Conservation (phyloP, 352 stramenopile species). For the Globisporangium solare region DNA sequence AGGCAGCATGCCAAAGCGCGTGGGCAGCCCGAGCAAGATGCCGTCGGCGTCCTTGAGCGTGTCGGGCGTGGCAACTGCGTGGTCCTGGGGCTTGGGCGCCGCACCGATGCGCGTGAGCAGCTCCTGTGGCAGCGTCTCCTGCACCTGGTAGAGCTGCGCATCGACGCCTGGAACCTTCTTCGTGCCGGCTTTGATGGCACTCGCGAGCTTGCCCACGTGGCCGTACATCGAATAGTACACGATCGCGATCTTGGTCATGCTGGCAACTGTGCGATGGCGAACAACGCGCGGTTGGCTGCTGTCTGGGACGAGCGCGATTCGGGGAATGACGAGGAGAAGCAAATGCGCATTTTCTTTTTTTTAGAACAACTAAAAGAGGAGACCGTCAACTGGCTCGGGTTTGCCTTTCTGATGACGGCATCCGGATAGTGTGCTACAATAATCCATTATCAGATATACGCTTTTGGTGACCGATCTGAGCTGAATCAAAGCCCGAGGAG, state of each 20-base stretch:
- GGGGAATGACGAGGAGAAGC: too few relatives aligned
- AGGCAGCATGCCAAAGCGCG: slow-evolving; percentile 70
- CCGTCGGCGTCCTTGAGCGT: slow-evolving; percentile 69
- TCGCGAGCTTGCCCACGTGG: slow-evolving; percentile 66
- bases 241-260: slow-evolving; percentile 62
- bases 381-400: too few relatives aligned
- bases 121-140: slow-evolving; percentile 72
- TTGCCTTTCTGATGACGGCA: too few relatives aligned
- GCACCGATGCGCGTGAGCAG: slow-evolving; percentile 69
- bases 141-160: slow-evolving; percentile 57
- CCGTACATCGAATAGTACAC: slow-evolving; percentile 85
- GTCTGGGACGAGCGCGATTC: too few relatives aligned
- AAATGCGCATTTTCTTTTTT: too few relatives aligned
- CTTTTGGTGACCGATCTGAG: too few relatives aligned
- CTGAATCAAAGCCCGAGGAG: too few relatives aligned
- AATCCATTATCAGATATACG: too few relatives aligned
- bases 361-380: too few relatives aligned
- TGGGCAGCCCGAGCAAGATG: slow-evolving; percentile 80
- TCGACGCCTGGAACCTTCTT: slow-evolving; percentile 44
- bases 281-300: slow-evolving; percentile 1
- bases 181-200: slow-evolving; percentile 58
- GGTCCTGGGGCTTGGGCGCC: slow-evolving; percentile 43
- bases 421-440: too few relatives aligned
- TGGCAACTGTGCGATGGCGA: neutral
- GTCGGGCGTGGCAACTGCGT: slow-evolving; percentile 49